Evolutionary conservation across 768 basidiomycete genomes (phyloP), one percentile per base, ranked within the genome.

Genomic region (Peribolospora baueri): DNA sequence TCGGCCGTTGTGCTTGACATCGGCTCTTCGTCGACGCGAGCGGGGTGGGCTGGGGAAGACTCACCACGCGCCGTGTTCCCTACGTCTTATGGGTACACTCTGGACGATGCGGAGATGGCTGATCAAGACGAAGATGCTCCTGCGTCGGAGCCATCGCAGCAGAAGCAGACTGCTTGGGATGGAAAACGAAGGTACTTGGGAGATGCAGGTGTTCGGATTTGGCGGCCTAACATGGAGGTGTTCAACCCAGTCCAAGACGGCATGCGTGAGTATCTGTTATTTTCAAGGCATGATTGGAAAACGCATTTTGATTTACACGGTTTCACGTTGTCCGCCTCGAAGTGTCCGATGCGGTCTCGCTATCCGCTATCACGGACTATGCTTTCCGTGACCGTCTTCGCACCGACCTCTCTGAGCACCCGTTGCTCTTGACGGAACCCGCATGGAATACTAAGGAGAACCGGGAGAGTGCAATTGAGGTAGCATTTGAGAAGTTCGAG

Each of bases 381-480:
- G 25, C 25, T 25, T 25, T 25, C 25, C 73, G 72, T 52, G 78
- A 86, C 55, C 75, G 81, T 46, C 80, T 95, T 73, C 76, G 76
- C 25, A 76, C 78, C 56, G 77, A 78, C 60, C 73, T 84, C 3
- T 70, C 79, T 4, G 86, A 95, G 61, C 90, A 93, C 63, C 93
- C 93, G 1, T 68, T 95, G 47, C 76, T 98, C 46, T 76, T 88
- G 6, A 95, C 93, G 0, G 93, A 98, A 66, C 82, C 88, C 5
- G 80, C 88, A 3, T 98, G 93, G 93, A 97, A 95, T 65, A 84
- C 86, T 0, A 72, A 79, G 25, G 79, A 79, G n/a, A 86, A 93
- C 64, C 72, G 91, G 57, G 87, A 97, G 70, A 76, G 81, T 54
- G 84, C 97, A 81, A 84, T 87, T 8, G 87, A 97, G 69, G 82